Percentiles rank a stretch among this genome's conserved stretches.
phyloP scores from a whole-genome alignment of 192 early-diverging fungal species.

The Entomortierella parvispora region DNA sequence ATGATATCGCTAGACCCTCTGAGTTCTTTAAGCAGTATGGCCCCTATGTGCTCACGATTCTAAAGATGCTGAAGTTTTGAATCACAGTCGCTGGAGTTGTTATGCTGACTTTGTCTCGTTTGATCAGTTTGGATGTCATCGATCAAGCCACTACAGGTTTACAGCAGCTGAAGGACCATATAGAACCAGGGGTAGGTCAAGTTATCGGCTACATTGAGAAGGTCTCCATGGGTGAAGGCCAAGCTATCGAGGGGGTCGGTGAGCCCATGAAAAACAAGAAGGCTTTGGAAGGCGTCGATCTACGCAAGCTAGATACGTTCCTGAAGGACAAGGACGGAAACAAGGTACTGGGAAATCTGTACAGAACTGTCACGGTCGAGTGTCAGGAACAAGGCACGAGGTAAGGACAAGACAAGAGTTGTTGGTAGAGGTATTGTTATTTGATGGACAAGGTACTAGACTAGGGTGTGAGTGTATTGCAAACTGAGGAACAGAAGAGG shows the following conservation, averaged over 20 bases:
- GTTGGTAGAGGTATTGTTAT: too few relatives aligned
- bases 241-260: conserved; percentile 4
- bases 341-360: conserved; percentile 13
- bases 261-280: conserved; percentile 5
- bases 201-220: conserved; percentile 10
- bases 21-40: conserved; percentile 13
- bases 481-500: too few relatives aligned
- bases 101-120: conserved; percentile 1
- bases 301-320: conserved; percentile 2
- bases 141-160: conserved; percentile 1
- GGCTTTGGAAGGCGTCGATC: conserved; percentile 13
- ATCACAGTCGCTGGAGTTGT: conserved; percentile 10
- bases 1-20: conserved; percentile 8
- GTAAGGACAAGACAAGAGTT: too few relatives aligned
- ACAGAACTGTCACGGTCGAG: conserved; percentile 8
- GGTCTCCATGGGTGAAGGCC: conserved; percentile 2
- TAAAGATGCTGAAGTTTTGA: conserved; percentile 8
- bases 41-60: not conserved
- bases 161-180: not conserved
- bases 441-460: too few relatives aligned
- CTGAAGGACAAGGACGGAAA: conserved; percentile 7
- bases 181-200: conserved; percentile 7
- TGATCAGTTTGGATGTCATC: conserved; percentile 4
- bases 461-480: too few relatives aligned
- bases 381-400: too few relatives aligned